A percentile compares a stretch with the other conserved stretches of the same genome.
phyloP scores from a whole-genome alignment of 768 basidiomycete species.

The Clitopilus passeckerianus region DNA sequence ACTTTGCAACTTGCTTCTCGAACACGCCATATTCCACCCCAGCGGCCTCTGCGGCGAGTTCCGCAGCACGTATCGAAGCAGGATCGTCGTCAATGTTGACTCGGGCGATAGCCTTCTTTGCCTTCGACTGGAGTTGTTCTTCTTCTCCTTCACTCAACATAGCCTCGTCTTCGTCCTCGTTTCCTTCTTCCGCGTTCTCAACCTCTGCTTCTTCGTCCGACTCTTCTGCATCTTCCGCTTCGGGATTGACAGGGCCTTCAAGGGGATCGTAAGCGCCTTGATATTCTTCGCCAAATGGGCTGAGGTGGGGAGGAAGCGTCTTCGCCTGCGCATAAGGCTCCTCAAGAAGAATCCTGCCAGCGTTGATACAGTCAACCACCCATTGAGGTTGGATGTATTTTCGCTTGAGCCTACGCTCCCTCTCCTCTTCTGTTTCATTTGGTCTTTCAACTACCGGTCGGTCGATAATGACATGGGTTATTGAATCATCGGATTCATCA shows the following conservation, averaged over 20 bases:
- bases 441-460: constrained; percentile 56
- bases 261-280: constrained; percentile 74
- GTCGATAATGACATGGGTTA: constrained; percentile 96
- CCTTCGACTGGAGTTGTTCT: constrained; percentile 16
- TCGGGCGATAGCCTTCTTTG: constrained; percentile 22
- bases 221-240: constrained; percentile 25
- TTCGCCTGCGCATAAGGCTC: constrained; percentile 84
- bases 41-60: constrained; percentile 87
- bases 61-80: constrained; percentile 75
- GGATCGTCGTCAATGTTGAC: constrained; percentile 46
- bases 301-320: constrained; percentile 88
- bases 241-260: constrained; percentile 28
- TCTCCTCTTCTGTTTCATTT: constrained; percentile 51
- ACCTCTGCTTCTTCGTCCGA: too few species aligned
- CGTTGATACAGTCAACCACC: constrained; percentile 95
- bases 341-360: constrained; percentile 76
- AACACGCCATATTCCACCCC: constrained; percentile 80
- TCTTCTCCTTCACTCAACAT: constrained; percentile 15
- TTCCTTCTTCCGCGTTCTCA: too few species aligned
- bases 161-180: constrained; percentile 25
- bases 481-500: constrained; percentile 70
- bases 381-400: constrained; percentile 97
- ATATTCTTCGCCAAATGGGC: constrained; percentile 80
- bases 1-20: constrained; percentile 68
- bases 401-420: constrained; percentile 58